A percentile compares a stretch with the other conserved stretches of the same genome.
phyloP scores from a whole-genome alignment of 1,139 yeast genomes.

The Hansenula anomala region DNA sequence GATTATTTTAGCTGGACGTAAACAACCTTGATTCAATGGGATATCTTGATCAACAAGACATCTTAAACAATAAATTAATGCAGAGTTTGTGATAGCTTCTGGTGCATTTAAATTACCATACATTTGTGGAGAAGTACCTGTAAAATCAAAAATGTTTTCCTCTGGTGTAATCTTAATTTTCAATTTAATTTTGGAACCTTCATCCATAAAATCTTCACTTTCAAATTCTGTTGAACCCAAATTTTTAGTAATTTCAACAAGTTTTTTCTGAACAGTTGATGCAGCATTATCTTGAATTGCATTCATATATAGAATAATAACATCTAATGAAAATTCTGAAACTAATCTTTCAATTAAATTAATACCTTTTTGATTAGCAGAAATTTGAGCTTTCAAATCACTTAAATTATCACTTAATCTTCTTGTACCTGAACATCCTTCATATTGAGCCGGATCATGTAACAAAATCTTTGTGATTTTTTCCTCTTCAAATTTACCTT shows the following conservation, averaged over 20 bases:
- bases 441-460: slow-evolving; percentile 35
- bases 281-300: slow-evolving; percentile 43
- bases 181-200: slow-evolving; percentile 38
- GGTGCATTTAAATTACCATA: slow-evolving; percentile 65
- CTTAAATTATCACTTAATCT: slow-evolving; percentile 40
- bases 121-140: slow-evolving; percentile 52
- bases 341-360: slow-evolving; percentile 33
- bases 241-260: slow-evolving; percentile 25
- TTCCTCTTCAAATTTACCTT: slow-evolving; percentile 38
- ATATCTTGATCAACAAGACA: slow-evolving; percentile 73
- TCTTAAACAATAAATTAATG: slow-evolving; percentile 72
- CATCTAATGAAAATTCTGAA: slow-evolving; percentile 31
- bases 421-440: slow-evolving; percentile 45
- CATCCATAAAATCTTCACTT: slow-evolving; percentile 41
- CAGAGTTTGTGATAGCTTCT: slow-evolving; percentile 74
- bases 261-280: slow-evolving; percentile 31
- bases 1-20: slow-evolving; percentile 59
- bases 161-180: slow-evolving; percentile 31
- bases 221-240: slow-evolving; percentile 22
- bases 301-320: slow-evolving; percentile 37
- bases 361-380: slow-evolving; percentile 45
- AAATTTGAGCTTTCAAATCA: slow-evolving; percentile 45
- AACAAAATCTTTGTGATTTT: slow-evolving; percentile 31
- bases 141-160: slow-evolving; percentile 38
- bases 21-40: slow-evolving; percentile 83